Percentiles rank a stretch among this genome's conserved stretches.
Conservation (phyloP, 169 alveolate species). For the Perkinsus olseni region DNA sequence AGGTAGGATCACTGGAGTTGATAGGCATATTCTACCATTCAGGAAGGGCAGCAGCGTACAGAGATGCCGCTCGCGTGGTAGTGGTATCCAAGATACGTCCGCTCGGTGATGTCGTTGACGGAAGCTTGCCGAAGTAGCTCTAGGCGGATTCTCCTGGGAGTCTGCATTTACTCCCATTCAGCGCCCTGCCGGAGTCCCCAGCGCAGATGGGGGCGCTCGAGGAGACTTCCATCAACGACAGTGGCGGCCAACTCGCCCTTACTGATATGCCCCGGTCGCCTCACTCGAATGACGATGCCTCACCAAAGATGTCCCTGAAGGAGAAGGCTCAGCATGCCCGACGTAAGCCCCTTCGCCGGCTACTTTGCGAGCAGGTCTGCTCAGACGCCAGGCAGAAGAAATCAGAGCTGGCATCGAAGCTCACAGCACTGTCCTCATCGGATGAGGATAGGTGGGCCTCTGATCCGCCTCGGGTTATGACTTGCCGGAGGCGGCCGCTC, state of each 20-base stretch:
- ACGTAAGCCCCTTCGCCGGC: background rate
- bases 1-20: background rate
- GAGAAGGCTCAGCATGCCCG: background rate
- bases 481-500: too few species aligned
- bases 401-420: background rate
- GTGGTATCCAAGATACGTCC: background rate
- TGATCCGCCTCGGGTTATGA: too few species aligned
- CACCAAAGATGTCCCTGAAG: background rate
- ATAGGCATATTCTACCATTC: background rate
- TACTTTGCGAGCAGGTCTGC: background rate
- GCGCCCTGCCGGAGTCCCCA: too few species aligned
- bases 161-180: too few species aligned
- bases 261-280: background rate
- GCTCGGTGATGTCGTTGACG: background rate
- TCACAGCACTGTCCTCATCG: background rate
- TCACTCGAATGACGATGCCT: background rate
- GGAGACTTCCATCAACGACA: too few species aligned
- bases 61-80: background rate
- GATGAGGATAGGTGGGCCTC: background rate
- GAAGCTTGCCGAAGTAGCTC: background rate
- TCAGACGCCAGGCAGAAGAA: background rate
- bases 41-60: background rate
- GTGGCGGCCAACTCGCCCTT: too few species aligned
- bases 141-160: too few species aligned
- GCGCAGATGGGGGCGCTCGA: too few species aligned